A percentile compares a stretch with the other conserved stretches of the same genome.
phyloP scores from a whole-genome alignment of 352 stramenopile genomes.

The Phytophthora citricola region DNA sequence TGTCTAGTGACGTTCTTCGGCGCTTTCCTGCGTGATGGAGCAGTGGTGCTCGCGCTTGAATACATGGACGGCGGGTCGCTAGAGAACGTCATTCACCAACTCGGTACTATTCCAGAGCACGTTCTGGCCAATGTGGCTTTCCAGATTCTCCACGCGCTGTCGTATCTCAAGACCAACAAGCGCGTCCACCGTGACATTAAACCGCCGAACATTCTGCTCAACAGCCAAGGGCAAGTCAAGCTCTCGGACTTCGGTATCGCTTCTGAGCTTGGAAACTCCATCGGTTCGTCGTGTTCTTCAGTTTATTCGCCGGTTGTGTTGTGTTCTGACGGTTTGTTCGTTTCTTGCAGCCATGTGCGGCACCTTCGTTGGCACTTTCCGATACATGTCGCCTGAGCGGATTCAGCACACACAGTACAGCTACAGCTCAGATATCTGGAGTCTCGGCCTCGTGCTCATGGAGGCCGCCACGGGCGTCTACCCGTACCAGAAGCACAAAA shows the following conservation, averaged over 20 bases:
- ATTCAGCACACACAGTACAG: conserved; percentile 90
- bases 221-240: conserved; percentile 93
- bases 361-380: conserved; percentile 95
- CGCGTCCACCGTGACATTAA: conserved; percentile 97
- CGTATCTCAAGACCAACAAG: conserved; percentile 94
- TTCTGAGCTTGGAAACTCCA: conserved; percentile 87
- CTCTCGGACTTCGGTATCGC: conserved; percentile 98
- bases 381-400: conserved; percentile 94
- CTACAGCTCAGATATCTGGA: conserved; percentile 94
- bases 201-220: conserved; percentile 95
- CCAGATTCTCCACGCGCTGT: conserved; percentile 94
- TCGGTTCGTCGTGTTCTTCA: conserved; percentile 44
- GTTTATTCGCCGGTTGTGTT: neutral
- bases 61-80: conserved; percentile 95
- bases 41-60: conserved; percentile 91
- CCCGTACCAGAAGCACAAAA: conserved; percentile 87
- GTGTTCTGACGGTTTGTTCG: conserved; percentile 17
- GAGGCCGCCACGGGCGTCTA: conserved; percentile 91
- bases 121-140: conserved; percentile 92
- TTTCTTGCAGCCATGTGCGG: conserved; percentile 83
- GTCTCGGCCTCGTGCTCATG: conserved; percentile 92
- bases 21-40: conserved; percentile 89
- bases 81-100: conserved; percentile 85
- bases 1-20: conserved; percentile 93
- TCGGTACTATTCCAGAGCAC: conserved; percentile 87